Evolutionary conservation across 2,329 filamentous ascomycete species (phyloP).

Genomic region (Plectosphaerella plurivora): DNA sequence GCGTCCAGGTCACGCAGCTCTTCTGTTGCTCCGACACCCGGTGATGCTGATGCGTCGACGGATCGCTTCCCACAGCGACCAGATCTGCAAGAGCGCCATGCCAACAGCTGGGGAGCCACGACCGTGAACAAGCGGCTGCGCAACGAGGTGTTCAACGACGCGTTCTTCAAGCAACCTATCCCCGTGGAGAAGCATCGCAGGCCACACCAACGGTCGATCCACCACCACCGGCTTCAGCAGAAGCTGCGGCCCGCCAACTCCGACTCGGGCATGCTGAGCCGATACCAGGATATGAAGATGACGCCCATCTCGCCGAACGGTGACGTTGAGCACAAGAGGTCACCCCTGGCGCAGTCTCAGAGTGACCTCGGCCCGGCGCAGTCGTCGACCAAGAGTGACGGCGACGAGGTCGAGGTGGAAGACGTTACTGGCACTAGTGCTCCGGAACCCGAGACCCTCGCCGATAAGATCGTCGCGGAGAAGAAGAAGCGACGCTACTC

Average conservation of each 20-base stretch:
- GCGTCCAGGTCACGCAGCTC: conserved; percentile 26
- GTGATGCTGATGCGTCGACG: conserved; percentile 6
- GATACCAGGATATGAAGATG: conserved; percentile 4
- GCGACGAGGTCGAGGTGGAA: conserved; percentile 34
- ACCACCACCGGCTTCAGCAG: conserved; percentile 36
- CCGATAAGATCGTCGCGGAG: conserved; percentile 31
- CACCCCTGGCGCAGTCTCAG: background rate
- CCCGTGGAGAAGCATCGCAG: conserved; percentile 73
- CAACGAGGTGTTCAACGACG: conserved; percentile 89
- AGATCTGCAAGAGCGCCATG: conserved; percentile 48
- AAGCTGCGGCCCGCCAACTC: conserved; percentile 40
- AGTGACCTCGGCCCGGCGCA: conserved; percentile 5
- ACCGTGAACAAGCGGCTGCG: conserved; percentile 83
- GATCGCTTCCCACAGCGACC: conserved; percentile 25
- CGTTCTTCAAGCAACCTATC: conserved; percentile 80
- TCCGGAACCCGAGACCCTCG: conserved; percentile 55
- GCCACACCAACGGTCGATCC: conserved; percentile 63
- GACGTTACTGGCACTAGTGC: conserved; percentile 62
- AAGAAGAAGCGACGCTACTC: conserved; percentile 72
- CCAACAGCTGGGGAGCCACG: conserved; percentile 81
- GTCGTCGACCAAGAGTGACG: conserved; percentile 2
- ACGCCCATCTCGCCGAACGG: conserved; percentile 6
- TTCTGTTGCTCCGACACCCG: conserved; percentile 23
- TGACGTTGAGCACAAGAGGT: background rate
- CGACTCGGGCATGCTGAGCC: conserved; percentile 31